phyloP scores from a whole-genome alignment of 306 rosid species.

The Aeschynomene evenia region DNA sequence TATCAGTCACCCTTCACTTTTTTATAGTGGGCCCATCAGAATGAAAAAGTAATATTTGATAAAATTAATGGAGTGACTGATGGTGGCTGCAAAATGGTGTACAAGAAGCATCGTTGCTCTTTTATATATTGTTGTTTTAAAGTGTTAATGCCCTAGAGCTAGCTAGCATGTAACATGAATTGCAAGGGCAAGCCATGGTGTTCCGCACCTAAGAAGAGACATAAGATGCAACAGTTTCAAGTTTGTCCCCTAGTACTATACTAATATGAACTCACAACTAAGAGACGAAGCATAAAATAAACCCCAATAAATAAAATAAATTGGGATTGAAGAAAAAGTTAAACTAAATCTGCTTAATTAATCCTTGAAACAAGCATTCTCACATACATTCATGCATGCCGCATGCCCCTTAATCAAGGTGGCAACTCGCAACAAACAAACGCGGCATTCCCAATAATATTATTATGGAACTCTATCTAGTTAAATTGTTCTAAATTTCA shows the following conservation, averaged over 20 bases:
- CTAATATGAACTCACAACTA: background rate
- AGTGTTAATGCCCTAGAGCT: background rate
- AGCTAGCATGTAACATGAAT: too few relatives aligned
- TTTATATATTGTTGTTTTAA: background rate
- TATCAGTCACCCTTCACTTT: too few relatives aligned
- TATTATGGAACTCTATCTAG: too few relatives aligned
- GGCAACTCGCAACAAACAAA: slow-evolving; percentile 37
- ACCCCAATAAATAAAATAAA: slow-evolving; percentile 40
- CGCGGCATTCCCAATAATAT: slow-evolving; percentile 43
- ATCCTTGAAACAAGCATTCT: slow-evolving; percentile 46
- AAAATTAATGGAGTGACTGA: too few relatives aligned
- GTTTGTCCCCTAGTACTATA: slow-evolving; percentile 49
- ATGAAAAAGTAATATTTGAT: too few relatives aligned
- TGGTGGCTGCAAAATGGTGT: too few relatives aligned
- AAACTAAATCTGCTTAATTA: slow-evolving; percentile 1
- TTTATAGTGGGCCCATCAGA: too few relatives aligned
- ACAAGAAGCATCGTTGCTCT: too few relatives aligned
- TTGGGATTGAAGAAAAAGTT: slow-evolving; percentile 32
- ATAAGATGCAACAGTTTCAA: slow-evolving; percentile 62
- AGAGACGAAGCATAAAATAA: slow-evolving; percentile 37
- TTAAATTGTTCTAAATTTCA: too few relatives aligned
- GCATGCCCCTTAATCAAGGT: slow-evolving; percentile 23
- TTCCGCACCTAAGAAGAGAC: slow-evolving; percentile 40
- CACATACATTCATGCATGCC: slow-evolving; percentile 22
- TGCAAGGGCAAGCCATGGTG: slow-evolving; percentile 23